A percentile compares a stretch with the other conserved stretches of the same genome.
Conservation (phyloP, 768 basidiomycete genomes). For the Tylopilus intermedius region DNA sequence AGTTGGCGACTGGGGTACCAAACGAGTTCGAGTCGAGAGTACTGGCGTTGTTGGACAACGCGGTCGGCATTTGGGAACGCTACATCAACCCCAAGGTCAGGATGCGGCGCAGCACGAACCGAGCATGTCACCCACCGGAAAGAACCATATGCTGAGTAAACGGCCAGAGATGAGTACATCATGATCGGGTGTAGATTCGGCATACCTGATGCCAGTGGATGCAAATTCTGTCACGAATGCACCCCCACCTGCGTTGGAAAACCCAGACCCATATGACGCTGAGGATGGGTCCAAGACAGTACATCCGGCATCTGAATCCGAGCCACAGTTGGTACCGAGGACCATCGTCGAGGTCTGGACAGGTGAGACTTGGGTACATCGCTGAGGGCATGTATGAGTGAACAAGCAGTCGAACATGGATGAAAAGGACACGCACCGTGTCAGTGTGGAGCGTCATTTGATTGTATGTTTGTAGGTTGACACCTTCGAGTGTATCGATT, state of each 20-base stretch:
- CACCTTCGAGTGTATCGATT: conserved; percentile 79
- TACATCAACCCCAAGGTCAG: background rate
- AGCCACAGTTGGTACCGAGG: no score
- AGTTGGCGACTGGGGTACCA: conserved; percentile 68
- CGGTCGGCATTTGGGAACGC: no score
- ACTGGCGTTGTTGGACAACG: conserved; percentile 45
- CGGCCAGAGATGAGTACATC: background rate
- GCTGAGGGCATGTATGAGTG: no score
- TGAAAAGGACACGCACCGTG: conserved; percentile 30
- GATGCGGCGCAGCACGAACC: background rate
- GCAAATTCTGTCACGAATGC: no score
- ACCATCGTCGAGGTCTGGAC: no score
- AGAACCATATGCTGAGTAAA: conserved; percentile 24
- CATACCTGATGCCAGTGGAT: no score
- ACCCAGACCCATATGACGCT: no score
- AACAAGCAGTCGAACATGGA: background rate
- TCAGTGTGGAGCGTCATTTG: conserved; percentile 61
- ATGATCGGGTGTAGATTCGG: background rate
- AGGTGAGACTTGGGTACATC: no score
- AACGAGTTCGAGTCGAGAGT: conserved; percentile 51
- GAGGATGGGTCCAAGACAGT: no score
- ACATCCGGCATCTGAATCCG: no score
- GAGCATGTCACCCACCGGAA: conserved; percentile 17
- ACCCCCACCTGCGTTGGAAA: no score
- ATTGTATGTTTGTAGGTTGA: conserved; percentile 61